A percentile compares a stretch with the other conserved stretches of the same genome.
These are phyloP conservation scores for Plantago ovata DNA, from an alignment of 257 asterid genomes.

Conservation along the genomic window DNA sequence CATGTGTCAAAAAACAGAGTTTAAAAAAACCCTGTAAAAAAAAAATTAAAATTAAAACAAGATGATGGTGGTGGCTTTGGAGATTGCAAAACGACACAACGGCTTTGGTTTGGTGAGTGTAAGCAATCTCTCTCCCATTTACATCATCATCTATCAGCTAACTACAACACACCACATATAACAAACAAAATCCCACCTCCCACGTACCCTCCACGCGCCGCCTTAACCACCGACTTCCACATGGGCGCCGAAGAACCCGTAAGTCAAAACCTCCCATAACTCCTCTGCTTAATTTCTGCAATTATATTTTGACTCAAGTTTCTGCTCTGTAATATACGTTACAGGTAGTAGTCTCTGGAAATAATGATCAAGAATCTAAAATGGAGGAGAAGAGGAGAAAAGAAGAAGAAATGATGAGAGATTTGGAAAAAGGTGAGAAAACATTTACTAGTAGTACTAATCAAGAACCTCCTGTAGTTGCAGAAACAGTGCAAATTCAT, in stretches of 20 bases:
- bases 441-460: conserved; percentile 18
- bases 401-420: conserved; percentile 36
- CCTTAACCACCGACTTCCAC: conserved; percentile 17
- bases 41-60: neutral
- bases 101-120: conserved; percentile 19
- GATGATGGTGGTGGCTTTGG: neutral
- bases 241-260: conserved; percentile 77
- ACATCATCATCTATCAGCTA: conserved; percentile 1
- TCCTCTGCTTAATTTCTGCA: too few species aligned
- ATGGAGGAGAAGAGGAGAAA: neutral
- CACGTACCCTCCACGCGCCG: conserved; percentile 22
- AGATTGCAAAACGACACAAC: conserved; percentile 4
- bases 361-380: conserved; percentile 15
- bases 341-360: conserved; percentile 13
- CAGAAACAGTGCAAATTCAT: conserved; percentile 30
- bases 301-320: neutral
- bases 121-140: conserved; percentile 28
- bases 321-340: neutral
- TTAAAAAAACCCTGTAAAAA: conserved; percentile 9
- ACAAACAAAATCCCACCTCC: conserved; percentile 38
- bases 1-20: conserved; percentile 10
- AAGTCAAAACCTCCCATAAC: conserved; percentile 27
- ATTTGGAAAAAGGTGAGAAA: conserved; percentile 80
- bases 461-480: conserved; percentile 4
- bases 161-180: conserved; percentile 49